Percentiles rank a stretch among this genome's conserved stretches.
These are phyloP conservation scores for Peronospora destructor DNA, from an alignment of 352 stramenopile genomes.

Conservation along the genomic window DNA sequence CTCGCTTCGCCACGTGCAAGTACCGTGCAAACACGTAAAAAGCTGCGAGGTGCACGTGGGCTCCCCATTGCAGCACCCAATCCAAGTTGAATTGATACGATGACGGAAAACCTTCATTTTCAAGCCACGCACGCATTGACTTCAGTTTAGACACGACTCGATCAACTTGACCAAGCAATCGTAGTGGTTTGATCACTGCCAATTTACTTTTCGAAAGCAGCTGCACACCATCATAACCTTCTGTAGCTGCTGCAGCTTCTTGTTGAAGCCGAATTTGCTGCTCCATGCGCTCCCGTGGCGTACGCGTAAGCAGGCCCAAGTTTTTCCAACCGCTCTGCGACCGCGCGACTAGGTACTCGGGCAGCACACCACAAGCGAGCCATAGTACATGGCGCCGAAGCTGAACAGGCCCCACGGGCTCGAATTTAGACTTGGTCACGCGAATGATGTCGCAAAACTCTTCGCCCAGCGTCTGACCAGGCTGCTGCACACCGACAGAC, in stretches of 20 bases:
- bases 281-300: constrained; percentile 71
- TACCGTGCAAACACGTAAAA: constrained; percentile 80
- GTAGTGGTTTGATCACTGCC: constrained; percentile 10
- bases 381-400: constrained; percentile 42
- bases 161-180: constrained; percentile 37
- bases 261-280: constrained; percentile 56
- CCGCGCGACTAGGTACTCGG: constrained; percentile 49
- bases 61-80: constrained; percentile 42
- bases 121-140: constrained; percentile 25
- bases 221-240: constrained; percentile 2
- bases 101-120: constrained; percentile 42
- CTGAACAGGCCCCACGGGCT: constrained; percentile 27
- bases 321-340: constrained; percentile 70
- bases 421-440: constrained; percentile 25
- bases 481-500: constrained; percentile 43
- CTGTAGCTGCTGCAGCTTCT: constrained; percentile 12
- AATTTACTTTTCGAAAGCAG: constrained; percentile 1
- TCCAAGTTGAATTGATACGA: constrained; percentile 55
- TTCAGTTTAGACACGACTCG: constrained; percentile 40
- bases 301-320: constrained; percentile 51
- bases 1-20: constrained; percentile 60
- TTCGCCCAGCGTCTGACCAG: constrained; percentile 80
- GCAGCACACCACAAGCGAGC: constrained; percentile 50
- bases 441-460: constrained; percentile 83
- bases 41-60: constrained; percentile 50